phyloP scores from a whole-genome alignment of 1,284 basidiomycete species.

The Trichosporon ovoides region DNA sequence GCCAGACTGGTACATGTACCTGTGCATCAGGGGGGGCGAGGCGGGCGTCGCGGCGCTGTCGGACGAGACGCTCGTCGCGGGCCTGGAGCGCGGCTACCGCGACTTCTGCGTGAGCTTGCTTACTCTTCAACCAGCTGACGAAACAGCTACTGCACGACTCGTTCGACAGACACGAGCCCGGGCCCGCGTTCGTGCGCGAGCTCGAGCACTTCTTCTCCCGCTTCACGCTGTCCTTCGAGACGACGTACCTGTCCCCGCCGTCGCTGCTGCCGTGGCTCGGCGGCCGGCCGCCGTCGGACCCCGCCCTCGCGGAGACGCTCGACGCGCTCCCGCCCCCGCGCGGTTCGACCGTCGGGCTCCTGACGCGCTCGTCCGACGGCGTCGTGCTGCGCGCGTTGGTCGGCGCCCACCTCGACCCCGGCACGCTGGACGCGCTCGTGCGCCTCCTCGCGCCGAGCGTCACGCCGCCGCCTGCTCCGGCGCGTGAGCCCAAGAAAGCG shows the following conservation, averaged over 20 bases:
- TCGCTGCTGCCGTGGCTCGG: slow-evolving; percentile 26
- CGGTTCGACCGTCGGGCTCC: neutral
- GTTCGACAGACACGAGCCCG: slow-evolving; percentile 20
- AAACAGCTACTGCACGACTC: slow-evolving; percentile 34
- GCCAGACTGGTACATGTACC: slow-evolving; percentile 38
- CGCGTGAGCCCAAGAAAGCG: neutral
- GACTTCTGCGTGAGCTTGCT: slow-evolving; percentile 34
- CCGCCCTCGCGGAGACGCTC: neutral
- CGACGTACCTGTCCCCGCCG: slow-evolving; percentile 20
- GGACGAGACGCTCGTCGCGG: slow-evolving; percentile 34
- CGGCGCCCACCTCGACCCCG: slow-evolving; percentile 1
- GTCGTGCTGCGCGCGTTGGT: neutral
- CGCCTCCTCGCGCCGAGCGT: slow-evolving; percentile 25
- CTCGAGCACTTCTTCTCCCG: slow-evolving; percentile 42
- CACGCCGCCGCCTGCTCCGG: slow-evolving; percentile 11
- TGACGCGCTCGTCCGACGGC: neutral
- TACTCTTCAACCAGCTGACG: slow-evolving; percentile 15
- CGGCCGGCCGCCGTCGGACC: slow-evolving; percentile 15
- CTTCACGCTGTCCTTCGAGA: slow-evolving; percentile 37
- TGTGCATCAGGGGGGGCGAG: slow-evolving; percentile 20
- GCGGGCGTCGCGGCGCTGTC: slow-evolving; percentile 20
- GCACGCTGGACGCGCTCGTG: slow-evolving; percentile 15
- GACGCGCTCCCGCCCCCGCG: neutral
- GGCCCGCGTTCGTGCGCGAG: slow-evolving; percentile 15
- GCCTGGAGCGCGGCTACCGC: slow-evolving; percentile 35